Percentiles rank a stretch among this genome's conserved stretches.
Conservation (phyloP, 177 flowering plant species). For the Telopea speciosissima region DNA sequence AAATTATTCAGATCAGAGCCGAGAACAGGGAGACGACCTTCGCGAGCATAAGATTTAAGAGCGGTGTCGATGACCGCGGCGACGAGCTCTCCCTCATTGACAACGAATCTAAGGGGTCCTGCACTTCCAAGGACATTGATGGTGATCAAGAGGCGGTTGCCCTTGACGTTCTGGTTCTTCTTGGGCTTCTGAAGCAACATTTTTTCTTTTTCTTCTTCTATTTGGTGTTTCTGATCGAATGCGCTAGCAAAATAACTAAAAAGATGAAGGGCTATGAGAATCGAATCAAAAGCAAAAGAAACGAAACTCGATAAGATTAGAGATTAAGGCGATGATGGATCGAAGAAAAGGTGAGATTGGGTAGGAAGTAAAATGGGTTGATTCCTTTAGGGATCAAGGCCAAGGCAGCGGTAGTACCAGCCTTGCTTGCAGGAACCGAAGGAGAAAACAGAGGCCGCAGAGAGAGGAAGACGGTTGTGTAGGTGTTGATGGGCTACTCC, state of each 20-base stretch:
- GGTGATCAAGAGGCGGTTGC: constrained; percentile 52
- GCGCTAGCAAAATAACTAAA: too few relatives aligned
- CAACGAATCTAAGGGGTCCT: constrained; percentile 74
- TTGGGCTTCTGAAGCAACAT: constrained; percentile 51
- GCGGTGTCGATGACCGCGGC: constrained; percentile 55
- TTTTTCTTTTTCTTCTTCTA: neutral
- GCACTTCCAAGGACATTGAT: constrained; percentile 73
- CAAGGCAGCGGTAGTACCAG: constrained; percentile 95
- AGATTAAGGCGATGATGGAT: neutral
- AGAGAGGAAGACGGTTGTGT: neutral
- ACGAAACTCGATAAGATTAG: neutral
- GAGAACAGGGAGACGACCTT: constrained; percentile 70
- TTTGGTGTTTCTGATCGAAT: neutral
- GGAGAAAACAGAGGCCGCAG: constrained; percentile 29
- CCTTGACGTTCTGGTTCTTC: constrained; percentile 38
- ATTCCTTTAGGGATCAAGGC: constrained; percentile 63
- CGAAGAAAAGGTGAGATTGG: neutral
- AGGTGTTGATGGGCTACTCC: too few relatives aligned
- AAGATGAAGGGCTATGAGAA: neutral
- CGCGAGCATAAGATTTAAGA: constrained; percentile 63
- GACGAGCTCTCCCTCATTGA: constrained; percentile 59
- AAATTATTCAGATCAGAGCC: constrained; percentile 58
- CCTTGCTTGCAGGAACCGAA: constrained; percentile 70
- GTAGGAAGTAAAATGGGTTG: too few relatives aligned
- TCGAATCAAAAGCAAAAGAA: neutral